phyloP scores from a whole-genome alignment of 331 rosid species.

The Spiraea crenata region DNA sequence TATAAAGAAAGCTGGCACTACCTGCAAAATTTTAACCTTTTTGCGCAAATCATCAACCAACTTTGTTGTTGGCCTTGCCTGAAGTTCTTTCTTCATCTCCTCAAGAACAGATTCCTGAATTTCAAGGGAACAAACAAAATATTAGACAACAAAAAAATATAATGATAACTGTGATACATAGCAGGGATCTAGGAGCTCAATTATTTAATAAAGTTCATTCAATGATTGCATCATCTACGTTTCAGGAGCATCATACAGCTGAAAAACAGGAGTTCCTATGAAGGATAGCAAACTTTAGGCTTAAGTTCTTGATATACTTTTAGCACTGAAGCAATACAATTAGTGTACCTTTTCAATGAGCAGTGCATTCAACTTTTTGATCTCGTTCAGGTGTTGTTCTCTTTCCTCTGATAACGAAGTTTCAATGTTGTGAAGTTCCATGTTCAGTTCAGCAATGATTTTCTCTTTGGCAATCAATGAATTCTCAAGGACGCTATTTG shows the following conservation, averaged over 20 bases:
- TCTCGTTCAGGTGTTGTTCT: constrained; percentile 75
- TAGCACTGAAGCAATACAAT: not conserved
- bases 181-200: not conserved
- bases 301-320: not conserved
- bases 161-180: not conserved
- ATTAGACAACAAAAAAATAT: not conserved
- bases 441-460: constrained; percentile 86
- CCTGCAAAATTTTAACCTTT: constrained; percentile 96
- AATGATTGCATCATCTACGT: not conserved
- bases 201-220: not conserved
- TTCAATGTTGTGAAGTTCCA: constrained; percentile 92
- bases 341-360: constrained; percentile 71
- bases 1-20: constrained; percentile 27
- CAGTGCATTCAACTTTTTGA: constrained; percentile 73
- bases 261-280: not conserved
- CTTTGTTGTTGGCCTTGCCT: constrained; percentile 83
- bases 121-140: constrained; percentile 23
- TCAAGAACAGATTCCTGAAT: constrained; percentile 66
- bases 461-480: constrained; percentile 92
- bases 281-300: not conserved
- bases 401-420: constrained; percentile 79
- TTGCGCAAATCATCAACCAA: constrained; percentile 79
- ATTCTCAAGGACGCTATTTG: constrained; percentile 80
- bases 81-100: constrained; percentile 86
- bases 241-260: not conserved